Evolutionary conservation across 768 basidiomycete species (phyloP).

Genomic region (Mycena haematopus): DNA sequence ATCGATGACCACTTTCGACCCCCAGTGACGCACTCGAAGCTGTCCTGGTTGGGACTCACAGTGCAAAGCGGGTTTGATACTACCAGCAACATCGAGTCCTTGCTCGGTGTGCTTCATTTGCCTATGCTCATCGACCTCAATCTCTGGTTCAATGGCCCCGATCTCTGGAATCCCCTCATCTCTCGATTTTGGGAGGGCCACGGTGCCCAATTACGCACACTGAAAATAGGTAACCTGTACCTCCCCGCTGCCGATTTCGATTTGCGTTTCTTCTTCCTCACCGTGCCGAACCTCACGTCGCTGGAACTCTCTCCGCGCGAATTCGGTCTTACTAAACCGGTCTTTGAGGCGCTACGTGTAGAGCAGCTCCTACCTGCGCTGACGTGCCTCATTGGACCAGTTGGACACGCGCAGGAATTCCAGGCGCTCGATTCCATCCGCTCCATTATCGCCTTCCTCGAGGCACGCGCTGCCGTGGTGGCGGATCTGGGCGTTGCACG

Average conservation of each 20-base stretch:
- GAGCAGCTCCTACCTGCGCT: background rate
- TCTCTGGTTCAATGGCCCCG: background rate
- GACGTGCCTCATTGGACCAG: background rate
- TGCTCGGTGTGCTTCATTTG: background rate
- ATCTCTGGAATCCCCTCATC: background rate
- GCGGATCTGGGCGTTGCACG: background rate
- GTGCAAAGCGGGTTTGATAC: no score
- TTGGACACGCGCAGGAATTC: background rate
- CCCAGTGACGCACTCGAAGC: background rate
- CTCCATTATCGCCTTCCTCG: background rate
- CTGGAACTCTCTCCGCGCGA: background rate
- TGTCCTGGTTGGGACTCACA: background rate
- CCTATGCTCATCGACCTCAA: background rate
- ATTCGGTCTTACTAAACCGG: background rate
- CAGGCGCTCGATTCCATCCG: background rate
- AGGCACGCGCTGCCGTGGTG: background rate
- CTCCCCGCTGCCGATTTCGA: background rate
- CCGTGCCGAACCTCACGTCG: background rate
- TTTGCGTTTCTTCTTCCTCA: background rate
- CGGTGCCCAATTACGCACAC: background rate
- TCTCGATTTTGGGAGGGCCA: conserved; percentile 1
- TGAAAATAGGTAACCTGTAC: background rate
- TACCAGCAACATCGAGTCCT: background rate
- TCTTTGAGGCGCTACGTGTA: background rate
- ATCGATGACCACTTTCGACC: background rate